These are phyloP conservation scores for Orbilia brochopaga DNA, from an alignment of 2,329 filamentous ascomycete species.

Conservation along the genomic window DNA sequence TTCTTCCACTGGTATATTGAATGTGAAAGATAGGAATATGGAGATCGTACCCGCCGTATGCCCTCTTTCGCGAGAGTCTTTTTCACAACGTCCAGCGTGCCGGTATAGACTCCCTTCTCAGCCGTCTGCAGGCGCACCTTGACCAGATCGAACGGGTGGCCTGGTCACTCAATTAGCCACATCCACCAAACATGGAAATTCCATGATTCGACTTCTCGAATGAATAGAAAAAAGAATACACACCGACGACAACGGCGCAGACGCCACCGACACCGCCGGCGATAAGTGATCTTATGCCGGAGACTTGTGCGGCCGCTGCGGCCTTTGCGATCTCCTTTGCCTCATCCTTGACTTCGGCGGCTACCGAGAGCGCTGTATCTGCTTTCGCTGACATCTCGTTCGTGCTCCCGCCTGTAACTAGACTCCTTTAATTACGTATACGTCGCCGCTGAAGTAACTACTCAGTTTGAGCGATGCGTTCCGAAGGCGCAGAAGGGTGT, in stretches of 20 bases:
- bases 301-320: constrained; percentile 58
- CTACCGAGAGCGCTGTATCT: constrained; percentile 9
- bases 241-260: constrained; percentile 83
- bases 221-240: too few species aligned
- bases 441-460: too few species aligned
- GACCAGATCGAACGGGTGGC: constrained; percentile 96
- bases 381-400: background rate
- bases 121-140: constrained; percentile 97
- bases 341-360: constrained; percentile 42
- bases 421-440: too few species aligned
- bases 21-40: background rate
- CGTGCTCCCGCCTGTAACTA: too few species aligned
- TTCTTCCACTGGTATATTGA: background rate
- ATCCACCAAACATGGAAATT: too few species aligned
- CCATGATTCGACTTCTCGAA: too few species aligned
- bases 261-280: constrained; percentile 93
- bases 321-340: constrained; percentile 49
- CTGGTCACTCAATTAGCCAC: constrained; percentile 18
- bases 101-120: constrained; percentile 87
- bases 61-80: constrained; percentile 89
- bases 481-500: too few species aligned
- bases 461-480: too few species aligned
- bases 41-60: constrained; percentile 63
- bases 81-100: constrained; percentile 87
- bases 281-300: constrained; percentile 77